Evolutionary conservation across 1,284 basidiomycete species (phyloP).

Genomic region (Trichosporon sp.): DNA sequence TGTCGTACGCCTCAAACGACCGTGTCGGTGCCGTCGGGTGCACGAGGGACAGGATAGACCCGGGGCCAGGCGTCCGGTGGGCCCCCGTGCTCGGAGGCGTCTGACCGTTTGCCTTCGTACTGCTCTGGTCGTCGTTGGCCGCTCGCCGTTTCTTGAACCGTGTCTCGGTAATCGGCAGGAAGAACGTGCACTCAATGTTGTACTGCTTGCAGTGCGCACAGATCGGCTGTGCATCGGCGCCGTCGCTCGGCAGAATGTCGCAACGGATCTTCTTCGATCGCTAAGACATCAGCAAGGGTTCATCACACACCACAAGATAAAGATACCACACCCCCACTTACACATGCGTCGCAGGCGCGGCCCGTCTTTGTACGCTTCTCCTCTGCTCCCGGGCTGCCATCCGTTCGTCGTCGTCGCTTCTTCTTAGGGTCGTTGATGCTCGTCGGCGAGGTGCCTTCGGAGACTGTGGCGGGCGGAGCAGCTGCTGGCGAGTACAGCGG

Average conservation of each 20-base stretch:
- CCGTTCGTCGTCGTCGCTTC: slow-evolving; percentile 16
- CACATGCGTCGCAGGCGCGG: slow-evolving; percentile 47
- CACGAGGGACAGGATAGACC: slow-evolving; percentile 67
- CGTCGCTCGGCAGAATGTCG: slow-evolving; percentile 35
- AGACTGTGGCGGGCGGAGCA: background rate
- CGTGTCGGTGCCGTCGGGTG: slow-evolving; percentile 79
- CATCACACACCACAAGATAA: background rate
- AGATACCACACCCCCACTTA: slow-evolving; percentile 20
- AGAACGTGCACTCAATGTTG: slow-evolving; percentile 88
- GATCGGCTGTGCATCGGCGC: slow-evolving; percentile 28
- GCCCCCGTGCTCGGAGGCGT: background rate
- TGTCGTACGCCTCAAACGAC: slow-evolving; percentile 79
- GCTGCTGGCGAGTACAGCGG: background rate
- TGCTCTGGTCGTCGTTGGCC: slow-evolving; percentile 49
- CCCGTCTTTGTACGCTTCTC: slow-evolving; percentile 47
- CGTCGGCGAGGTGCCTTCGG: background rate
- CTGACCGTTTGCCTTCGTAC: background rate
- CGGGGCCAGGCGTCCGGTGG: background rate
- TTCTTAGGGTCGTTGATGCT: slow-evolving; percentile 19
- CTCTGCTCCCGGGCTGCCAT: slow-evolving; percentile 14
- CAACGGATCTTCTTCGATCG: slow-evolving; percentile 83
- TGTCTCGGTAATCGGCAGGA: slow-evolving; percentile 95
- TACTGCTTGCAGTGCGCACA: slow-evolving; percentile 58
- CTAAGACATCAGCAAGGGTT: slow-evolving; percentile 12
- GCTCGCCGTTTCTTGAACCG: slow-evolving; percentile 93